Base-by-base conservation (phyloP, 495 filamentous ascomycete species). In the Talaromyces stipitatus region DNA sequence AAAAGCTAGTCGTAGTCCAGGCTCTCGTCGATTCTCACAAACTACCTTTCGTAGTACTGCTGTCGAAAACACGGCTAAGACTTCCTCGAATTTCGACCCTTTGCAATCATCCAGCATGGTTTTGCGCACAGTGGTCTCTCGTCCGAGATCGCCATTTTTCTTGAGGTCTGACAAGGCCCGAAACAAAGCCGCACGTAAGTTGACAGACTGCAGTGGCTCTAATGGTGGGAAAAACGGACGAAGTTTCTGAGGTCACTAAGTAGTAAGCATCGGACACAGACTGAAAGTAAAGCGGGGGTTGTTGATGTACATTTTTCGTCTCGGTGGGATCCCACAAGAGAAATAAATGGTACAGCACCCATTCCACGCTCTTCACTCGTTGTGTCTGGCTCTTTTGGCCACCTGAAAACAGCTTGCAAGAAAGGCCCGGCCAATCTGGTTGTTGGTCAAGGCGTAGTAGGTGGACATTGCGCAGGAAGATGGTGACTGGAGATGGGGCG, bases 81-180 rank as follows among this genome's bases (percentile, higher is more conserved):
- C 69, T 69, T 96, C 90, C 65, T 89, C 87, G 55, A 90, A 79
- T 59, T 88, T 81, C 57, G 90, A 89, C 28, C 89, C 89, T 60
- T 85, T 88, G 72, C 91, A 96, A 60, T 96, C 90, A 67, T 96
- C 91, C 56, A 96, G 74, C 88, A 95, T 92, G 0, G 87, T 90
- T 71, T 92, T 95, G 41, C 91, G 83, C 36, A 95, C 71, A 4
- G 90, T 82, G 0, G 79, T 79, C 66, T 95, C 90, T 50, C 86
- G 80, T 9, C 89, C 87, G 18, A 95, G 73, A 1, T 89, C 78
- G 9, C 89, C 90, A 78, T 84, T 88, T 70, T 91, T 95, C 78
- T 95, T 95, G 50, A 88, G 75, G 28, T 91, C 85, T 56, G 88
- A 85, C 33, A 96, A 76, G 47, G 78, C 79, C 60, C 89, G 79